A percentile compares a stretch with the other conserved stretches of the same genome.
These are phyloP conservation scores for Fusarium marasasianum DNA, from an alignment of 2,329 filamentous ascomycete species.

Conservation along the genomic window DNA sequence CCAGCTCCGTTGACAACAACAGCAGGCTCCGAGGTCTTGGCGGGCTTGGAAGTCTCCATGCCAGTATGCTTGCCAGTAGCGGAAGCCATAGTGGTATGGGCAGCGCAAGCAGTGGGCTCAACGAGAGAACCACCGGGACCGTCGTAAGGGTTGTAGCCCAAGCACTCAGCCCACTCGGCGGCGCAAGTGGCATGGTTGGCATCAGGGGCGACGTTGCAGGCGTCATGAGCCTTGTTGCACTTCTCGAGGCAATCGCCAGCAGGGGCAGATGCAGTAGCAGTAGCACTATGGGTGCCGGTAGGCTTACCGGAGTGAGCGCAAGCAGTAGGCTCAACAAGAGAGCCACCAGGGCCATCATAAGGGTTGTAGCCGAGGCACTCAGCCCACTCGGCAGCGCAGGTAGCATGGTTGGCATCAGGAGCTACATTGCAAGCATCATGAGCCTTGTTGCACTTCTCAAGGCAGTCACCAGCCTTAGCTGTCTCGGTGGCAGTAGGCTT, in stretches of 20 bases:
- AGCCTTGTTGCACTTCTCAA: background rate
- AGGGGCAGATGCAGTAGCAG: no score
- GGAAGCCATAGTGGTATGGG: background rate
- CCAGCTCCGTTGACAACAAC: constrained; percentile 12
- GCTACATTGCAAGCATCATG: background rate
- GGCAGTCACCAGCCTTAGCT: background rate
- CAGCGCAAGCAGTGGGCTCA: background rate
- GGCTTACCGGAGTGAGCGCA: background rate
- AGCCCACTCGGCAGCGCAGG: background rate
- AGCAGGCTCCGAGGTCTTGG: background rate
- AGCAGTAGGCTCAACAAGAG: background rate
- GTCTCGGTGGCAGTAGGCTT: background rate
- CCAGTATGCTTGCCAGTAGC: background rate
- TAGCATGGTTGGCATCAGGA: constrained; percentile 3
- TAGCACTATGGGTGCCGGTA: no score
- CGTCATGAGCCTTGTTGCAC: background rate
- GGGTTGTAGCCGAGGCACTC: constrained; percentile 9
- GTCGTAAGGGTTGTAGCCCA: constrained; percentile 11
- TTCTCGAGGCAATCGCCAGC: background rate
- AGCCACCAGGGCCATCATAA: background rate
- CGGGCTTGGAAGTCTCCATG: background rate
- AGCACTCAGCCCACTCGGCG: background rate
- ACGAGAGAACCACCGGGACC: background rate
- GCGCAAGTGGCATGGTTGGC: constrained; percentile 13
- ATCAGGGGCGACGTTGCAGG: background rate